These are phyloP conservation scores for Echites panduratus DNA, from an alignment of 257 asterid species.

Conservation along the genomic window DNA sequence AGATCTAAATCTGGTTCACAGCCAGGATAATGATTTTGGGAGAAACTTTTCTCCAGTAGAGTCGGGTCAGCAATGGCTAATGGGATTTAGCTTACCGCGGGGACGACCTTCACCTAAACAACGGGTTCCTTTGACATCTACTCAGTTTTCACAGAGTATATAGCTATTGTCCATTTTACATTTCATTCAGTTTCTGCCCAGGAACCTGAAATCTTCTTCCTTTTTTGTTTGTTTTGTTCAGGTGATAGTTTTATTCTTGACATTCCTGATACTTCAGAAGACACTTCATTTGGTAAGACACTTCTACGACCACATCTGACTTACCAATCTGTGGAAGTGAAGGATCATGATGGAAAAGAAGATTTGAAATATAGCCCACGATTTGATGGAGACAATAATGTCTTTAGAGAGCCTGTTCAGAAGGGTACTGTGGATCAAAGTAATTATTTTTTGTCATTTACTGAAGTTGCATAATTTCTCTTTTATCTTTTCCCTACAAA, in stretches of 20 bases:
- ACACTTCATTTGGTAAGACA: conserved; percentile 32
- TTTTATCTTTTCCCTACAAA: conserved; percentile 26
- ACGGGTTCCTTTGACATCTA: conserved; percentile 39
- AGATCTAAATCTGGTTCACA: conserved; percentile 43
- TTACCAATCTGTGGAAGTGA: conserved; percentile 26
- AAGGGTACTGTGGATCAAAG: conserved; percentile 48
- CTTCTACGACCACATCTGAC: conserved; percentile 33
- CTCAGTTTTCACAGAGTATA: conserved; percentile 61
- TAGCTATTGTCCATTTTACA: conserved; percentile 10
- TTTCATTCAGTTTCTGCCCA: conserved; percentile 1
- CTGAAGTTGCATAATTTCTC: conserved; percentile 13
- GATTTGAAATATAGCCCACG: conserved; percentile 20
- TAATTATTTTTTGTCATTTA: conserved; percentile 41
- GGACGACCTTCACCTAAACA: conserved; percentile 45
- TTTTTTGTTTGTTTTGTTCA: conserved; percentile 28
- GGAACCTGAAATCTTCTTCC: conserved; percentile 2
- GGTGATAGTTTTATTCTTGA: conserved; percentile 89
- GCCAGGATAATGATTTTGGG: conserved; percentile 39
- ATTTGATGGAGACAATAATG: conserved; percentile 24
- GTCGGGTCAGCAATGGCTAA: conserved; percentile 37
- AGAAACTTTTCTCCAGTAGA: conserved; percentile 34
- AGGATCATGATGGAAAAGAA: conserved; percentile 23
- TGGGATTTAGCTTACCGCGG: conserved; percentile 34
- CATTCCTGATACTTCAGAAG: conserved; percentile 67
- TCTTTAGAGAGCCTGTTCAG: conserved; percentile 25